Evolutionary conservation across 2,329 filamentous ascomycete species (phyloP).

Genomic region (Pseudogymnoascus sp.): DNA sequence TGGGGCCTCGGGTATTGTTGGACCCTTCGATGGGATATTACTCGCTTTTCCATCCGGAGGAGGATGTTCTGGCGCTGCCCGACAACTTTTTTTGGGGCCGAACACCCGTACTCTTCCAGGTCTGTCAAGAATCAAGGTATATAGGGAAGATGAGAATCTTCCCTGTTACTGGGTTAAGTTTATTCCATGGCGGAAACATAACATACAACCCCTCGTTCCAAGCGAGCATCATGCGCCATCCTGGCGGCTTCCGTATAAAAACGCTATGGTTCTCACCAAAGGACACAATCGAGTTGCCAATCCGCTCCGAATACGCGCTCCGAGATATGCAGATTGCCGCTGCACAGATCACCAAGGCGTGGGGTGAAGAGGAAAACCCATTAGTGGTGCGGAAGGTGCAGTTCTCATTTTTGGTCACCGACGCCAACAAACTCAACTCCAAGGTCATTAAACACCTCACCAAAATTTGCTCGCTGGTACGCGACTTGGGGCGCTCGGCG

Average conservation of each 20-base stretch:
- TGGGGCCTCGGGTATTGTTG: background rate
- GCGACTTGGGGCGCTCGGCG: background rate
- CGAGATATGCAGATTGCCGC: background rate
- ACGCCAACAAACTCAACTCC: background rate
- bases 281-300: background rate
- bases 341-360: background rate
- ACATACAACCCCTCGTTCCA: background rate
- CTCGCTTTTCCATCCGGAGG: background rate
- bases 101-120: background rate
- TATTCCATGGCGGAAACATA: background rate
- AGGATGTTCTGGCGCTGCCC: background rate
- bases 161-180: background rate
- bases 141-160: background rate
- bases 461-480: background rate
- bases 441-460: background rate
- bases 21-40: background rate
- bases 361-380: background rate
- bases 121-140: slow-evolving; percentile 1
- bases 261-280: background rate
- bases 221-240: background rate
- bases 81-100: background rate
- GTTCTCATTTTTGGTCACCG: background rate
- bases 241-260: background rate
- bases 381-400: background rate
- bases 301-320: background rate